phyloP scores from a whole-genome alignment of 768 basidiomycete genomes.

The Pisolithus orientalis region DNA sequence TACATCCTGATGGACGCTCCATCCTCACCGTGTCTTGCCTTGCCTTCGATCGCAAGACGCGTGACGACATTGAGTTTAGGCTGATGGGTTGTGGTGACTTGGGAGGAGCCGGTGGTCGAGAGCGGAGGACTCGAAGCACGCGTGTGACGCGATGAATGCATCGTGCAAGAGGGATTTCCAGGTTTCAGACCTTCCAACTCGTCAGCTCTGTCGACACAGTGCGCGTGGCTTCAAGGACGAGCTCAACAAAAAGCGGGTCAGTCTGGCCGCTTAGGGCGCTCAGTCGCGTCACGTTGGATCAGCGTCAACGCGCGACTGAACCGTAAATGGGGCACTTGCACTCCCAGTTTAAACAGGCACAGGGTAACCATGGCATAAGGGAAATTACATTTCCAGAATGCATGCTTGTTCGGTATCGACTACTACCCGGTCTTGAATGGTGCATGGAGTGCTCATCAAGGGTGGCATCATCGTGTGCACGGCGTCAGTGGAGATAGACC shows the following conservation, averaged over 20 bases:
- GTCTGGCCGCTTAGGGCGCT: conserved; percentile 8
- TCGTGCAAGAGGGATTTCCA: background rate
- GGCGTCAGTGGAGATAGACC: too few species aligned
- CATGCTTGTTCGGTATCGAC: too few species aligned
- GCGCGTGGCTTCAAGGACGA: conserved; percentile 6
- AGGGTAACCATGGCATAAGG: too few species aligned
- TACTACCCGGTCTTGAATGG: too few species aligned
- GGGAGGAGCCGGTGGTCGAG: conserved; percentile 33
- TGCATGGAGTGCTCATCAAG: too few species aligned
- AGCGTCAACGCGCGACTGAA: too few species aligned
- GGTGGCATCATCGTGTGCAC: too few species aligned
- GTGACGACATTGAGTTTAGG: conserved; percentile 64
- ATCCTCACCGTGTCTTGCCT: conserved; percentile 58
- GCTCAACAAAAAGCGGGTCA: conserved; percentile 9
- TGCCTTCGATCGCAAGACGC: conserved; percentile 69
- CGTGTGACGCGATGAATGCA: conserved; percentile 20
- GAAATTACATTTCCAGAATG: too few species aligned
- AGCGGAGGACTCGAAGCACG: conserved; percentile 27
- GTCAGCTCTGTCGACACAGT: background rate
- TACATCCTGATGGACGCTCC: conserved; percentile 69
- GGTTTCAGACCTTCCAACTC: too few species aligned
- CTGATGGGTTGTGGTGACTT: conserved; percentile 37
- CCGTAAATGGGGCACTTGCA: too few species aligned
- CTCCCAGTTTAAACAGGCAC: too few species aligned
- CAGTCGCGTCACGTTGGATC: conserved; percentile 16